Percentiles rank a stretch among this genome's conserved stretches.
phyloP scores from a whole-genome alignment of 1,284 basidiomycete species.

The Erythrobasidium hasegawianum region DNA sequence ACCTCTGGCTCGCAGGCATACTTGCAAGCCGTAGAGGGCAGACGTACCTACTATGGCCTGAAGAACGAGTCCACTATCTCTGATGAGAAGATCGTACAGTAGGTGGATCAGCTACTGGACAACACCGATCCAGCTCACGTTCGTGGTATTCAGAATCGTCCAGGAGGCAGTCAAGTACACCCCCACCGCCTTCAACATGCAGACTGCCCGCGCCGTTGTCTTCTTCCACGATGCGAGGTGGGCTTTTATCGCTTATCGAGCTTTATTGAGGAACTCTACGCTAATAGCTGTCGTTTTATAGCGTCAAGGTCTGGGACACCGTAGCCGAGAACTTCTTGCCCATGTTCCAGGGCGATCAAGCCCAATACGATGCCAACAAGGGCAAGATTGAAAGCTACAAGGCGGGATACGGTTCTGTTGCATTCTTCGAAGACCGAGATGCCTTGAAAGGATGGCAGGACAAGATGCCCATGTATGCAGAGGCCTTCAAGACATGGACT shows the following conservation, averaged over 20 bases:
- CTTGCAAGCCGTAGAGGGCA: not conserved
- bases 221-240: slow-evolving; percentile 3
- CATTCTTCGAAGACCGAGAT: not conserved
- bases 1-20: no score
- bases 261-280: no score
- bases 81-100: slow-evolving; percentile 1
- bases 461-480: slow-evolving; percentile 7
- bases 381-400: not conserved
- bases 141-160: not conserved
- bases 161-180: slow-evolving; percentile 3
- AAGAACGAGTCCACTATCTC: slow-evolving; percentile 5
- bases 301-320: slow-evolving; percentile 1
- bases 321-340: slow-evolving; percentile 1
- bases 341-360: not conserved
- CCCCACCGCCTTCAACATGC: slow-evolving; percentile 3
- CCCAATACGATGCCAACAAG: not conserved
- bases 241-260: no score
- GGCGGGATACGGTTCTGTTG: slow-evolving; percentile 1
- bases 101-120: not conserved
- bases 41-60: slow-evolving; percentile 1
- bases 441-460: not conserved
- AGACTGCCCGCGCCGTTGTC: slow-evolving; percentile 2
- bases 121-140: no score
- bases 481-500: not conserved
- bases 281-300: no score